These are phyloP conservation scores for Barnettozyma botsteinii DNA, from an alignment of 805 yeast genomes.

Conservation along the genomic window DNA sequence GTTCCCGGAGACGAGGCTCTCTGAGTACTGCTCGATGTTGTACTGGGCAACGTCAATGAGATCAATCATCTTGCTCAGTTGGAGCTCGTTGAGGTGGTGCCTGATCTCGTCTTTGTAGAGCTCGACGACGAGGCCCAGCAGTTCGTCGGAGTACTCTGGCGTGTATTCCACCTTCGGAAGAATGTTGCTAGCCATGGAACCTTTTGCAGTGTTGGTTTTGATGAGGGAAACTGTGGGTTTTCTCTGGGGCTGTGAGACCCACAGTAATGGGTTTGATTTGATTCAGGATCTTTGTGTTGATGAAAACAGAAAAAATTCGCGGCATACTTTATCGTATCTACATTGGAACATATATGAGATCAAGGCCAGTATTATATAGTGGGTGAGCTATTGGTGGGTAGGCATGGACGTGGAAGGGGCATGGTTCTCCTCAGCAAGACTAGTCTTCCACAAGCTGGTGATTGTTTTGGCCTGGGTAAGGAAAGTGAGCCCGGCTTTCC, in stretches of 20 bases:
- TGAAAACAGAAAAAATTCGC: no score
- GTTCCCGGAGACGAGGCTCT: constrained; percentile 14
- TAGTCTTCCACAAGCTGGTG: constrained; percentile 60
- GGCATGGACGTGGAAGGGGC: constrained; percentile 56
- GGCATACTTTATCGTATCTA: no score
- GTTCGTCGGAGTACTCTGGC: constrained; percentile 36
- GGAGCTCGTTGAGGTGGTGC: constrained; percentile 27
- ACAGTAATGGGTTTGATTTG: no score
- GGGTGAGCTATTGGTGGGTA: constrained; percentile 38
- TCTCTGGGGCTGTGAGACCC: no score
- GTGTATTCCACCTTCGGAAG: constrained; percentile 23
- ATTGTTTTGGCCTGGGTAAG: constrained; percentile 73
- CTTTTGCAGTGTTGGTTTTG: background rate
- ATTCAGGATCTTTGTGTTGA: no score
- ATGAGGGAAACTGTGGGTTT: no score
- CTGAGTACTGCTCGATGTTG: constrained; percentile 29
- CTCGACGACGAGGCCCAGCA: constrained; percentile 25
- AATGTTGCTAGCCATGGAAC: constrained; percentile 3
- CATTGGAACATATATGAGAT: no score
- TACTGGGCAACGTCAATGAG: constrained; percentile 33
- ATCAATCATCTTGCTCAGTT: constrained; percentile 31
- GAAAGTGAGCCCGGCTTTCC: constrained; percentile 68
- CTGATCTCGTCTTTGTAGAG: constrained; percentile 31
- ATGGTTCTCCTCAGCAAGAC: constrained; percentile 38
- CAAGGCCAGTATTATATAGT: no score